Evolutionary conservation across 805 yeast species (phyloP).

Genomic region (Brettanomyces custersianus): DNA sequence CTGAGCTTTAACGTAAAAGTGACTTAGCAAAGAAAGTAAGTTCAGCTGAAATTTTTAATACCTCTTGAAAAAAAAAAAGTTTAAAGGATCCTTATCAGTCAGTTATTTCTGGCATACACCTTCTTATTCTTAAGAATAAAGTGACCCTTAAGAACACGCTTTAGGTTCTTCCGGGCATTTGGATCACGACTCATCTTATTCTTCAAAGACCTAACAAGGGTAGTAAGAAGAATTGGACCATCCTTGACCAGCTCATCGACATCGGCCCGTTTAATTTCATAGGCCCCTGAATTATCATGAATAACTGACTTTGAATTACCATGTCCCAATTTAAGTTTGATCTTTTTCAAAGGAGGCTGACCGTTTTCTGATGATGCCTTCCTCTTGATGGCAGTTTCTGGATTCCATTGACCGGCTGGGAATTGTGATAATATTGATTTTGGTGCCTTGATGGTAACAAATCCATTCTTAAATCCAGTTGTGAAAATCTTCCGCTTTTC

Average conservation of each 20-base stretch:
- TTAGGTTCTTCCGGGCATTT: slow-evolving; percentile 54
- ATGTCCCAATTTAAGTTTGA: slow-evolving; percentile 13
- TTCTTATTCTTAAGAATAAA: slow-evolving; percentile 24
- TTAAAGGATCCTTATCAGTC: slow-evolving; percentile 3
- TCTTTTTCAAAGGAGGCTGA: slow-evolving; percentile 23
- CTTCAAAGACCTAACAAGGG: slow-evolving; percentile 51
- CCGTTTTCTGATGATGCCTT: slow-evolving; percentile 7
- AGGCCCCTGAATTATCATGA: slow-evolving; percentile 5
- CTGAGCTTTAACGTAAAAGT: too few species aligned
- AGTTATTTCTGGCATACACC: slow-evolving; percentile 15
- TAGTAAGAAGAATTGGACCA: slow-evolving; percentile 44
- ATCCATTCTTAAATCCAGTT: slow-evolving; percentile 37
- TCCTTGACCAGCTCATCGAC: slow-evolving; percentile 53
- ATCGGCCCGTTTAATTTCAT: slow-evolving; percentile 50
- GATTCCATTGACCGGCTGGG: slow-evolving; percentile 83
- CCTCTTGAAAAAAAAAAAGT: not conserved
- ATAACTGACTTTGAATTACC: slow-evolving; percentile 12
- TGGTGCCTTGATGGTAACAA: slow-evolving; percentile 58
- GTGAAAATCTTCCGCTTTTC: slow-evolving; percentile 25
- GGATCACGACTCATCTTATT: slow-evolving; percentile 55
- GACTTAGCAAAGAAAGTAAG: too few species aligned
- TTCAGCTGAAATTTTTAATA: too few species aligned
- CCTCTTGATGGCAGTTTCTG: slow-evolving; percentile 33
- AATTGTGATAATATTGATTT: slow-evolving; percentile 51
- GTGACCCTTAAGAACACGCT: slow-evolving; percentile 24